Base-by-base conservation (phyloP, 23 red algal genomes). In the Agarophyton chilense region DNA sequence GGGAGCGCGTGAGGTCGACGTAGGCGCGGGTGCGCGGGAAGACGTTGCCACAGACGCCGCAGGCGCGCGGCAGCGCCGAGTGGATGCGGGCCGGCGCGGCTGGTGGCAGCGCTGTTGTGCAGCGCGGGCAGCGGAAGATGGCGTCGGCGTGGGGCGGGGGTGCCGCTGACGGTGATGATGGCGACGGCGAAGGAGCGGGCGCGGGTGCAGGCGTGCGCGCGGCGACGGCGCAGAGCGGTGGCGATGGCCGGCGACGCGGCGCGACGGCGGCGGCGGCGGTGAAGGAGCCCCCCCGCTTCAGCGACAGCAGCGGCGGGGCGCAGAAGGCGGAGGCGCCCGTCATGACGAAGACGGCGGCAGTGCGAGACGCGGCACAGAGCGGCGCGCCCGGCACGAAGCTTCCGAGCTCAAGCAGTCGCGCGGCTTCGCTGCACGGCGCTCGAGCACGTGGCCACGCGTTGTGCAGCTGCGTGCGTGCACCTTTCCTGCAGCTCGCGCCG, bases 61-160 rank as follows among this genome's bases (percentile, higher is more conserved):
- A 74, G 1, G 38, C 38, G 68, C 5, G 7, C 7, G 68, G 68
- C 40, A 74, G 68, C 39, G 68, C 24, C 40, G 38, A 4, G n/a
- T n/a, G n/a, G 0, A 47, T 1, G 19, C 34, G 68, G 39, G 7
- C n/a, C 19, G 0, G 4, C 33, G 10, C 29, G 8, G 2, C 68
- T 11, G 40, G 7, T 6, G 43, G 68, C 38, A 74, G 68, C 24
- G 68, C 21, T 1, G n/a, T 12, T 1, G 10, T 29, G 43, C 68
- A 74, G 39, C 43, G 38, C 40, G 68, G 68, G 41, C 68, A 74
- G 19, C 43, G 39, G 68, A 74, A 74, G 43, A 74, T 74, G 43
- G 38, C 5, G 21, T 6, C 44, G 44, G n/a, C n/a, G n/a, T n/a
- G n/a, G n/a, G n/a, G n/a, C n/a, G n/a, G n/a, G n/a, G n/a, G n/a